These are phyloP conservation scores for Colletotrichum musicola DNA, from an alignment of 2,329 filamentous ascomycete species.

Conservation along the genomic window DNA sequence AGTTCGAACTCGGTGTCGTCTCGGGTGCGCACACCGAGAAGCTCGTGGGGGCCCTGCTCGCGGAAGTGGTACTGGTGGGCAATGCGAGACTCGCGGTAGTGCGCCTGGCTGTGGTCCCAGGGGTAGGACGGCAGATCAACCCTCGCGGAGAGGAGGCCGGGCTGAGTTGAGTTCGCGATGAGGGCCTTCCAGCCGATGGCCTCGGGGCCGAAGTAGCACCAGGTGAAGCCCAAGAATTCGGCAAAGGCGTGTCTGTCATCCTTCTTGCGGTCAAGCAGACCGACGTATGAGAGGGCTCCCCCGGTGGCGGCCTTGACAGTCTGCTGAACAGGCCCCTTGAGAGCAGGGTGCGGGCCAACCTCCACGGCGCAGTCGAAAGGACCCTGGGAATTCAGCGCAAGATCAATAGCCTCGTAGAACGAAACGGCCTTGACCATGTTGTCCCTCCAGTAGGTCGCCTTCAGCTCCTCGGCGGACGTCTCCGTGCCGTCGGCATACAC, in stretches of 20 bases:
- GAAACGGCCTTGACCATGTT: slow-evolving; percentile 49
- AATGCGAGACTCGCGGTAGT: slow-evolving; percentile 51
- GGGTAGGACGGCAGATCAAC: slow-evolving; percentile 52
- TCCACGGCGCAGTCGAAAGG: slow-evolving; percentile 45
- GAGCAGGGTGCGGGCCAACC: slow-evolving; percentile 53
- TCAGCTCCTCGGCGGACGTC: slow-evolving; percentile 46
- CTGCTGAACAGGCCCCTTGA: slow-evolving; percentile 55
- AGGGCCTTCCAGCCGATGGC: slow-evolving; percentile 42
- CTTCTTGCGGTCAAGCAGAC: slow-evolving; percentile 47
- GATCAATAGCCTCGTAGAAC: slow-evolving; percentile 42
- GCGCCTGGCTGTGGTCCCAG: slow-evolving; percentile 52
- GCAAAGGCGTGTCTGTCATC: slow-evolving; percentile 48
- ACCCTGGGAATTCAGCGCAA: slow-evolving; percentile 34
- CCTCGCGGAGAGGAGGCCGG: slow-evolving; percentile 37
- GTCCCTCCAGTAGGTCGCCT: slow-evolving; percentile 49
- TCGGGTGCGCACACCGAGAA: slow-evolving; percentile 42
- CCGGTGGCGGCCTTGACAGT: slow-evolving; percentile 58
- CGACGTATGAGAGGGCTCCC: slow-evolving; percentile 46
- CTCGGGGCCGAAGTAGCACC: slow-evolving; percentile 46
- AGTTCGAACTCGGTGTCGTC: slow-evolving; percentile 35
- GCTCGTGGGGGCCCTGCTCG: slow-evolving; percentile 50
- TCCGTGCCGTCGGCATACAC: slow-evolving; percentile 47
- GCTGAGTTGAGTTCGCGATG: slow-evolving; percentile 42
- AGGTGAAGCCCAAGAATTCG: slow-evolving; percentile 50
- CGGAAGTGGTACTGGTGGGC: slow-evolving; percentile 47